phyloP scores from a whole-genome alignment of 331 rosid genomes.

The Quercus phellos region DNA sequence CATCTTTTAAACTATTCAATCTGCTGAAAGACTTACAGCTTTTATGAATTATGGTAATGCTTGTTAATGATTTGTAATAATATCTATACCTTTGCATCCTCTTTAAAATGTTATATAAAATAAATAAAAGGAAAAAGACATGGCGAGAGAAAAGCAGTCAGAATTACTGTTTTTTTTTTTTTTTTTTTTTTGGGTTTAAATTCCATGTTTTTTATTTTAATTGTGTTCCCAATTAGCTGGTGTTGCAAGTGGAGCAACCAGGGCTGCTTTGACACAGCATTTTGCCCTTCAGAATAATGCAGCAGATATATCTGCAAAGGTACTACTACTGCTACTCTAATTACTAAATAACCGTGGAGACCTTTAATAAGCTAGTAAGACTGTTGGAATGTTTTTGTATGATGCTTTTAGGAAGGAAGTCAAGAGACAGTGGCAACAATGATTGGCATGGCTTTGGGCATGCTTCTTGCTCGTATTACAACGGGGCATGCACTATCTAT shows the following conservation, averaged over 20 bases:
- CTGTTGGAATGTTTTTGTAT: constrained; percentile 1
- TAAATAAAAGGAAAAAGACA: neutral
- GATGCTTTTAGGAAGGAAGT: constrained; percentile 70
- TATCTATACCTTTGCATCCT: neutral
- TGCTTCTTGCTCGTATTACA: constrained; percentile 78
- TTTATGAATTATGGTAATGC: neutral
- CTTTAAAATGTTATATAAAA: neutral
- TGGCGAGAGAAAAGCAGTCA: neutral
- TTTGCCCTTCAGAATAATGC: constrained; percentile 93
- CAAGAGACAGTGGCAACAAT: constrained; percentile 88
- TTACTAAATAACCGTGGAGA: neutral
- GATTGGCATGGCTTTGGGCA: constrained; percentile 86
- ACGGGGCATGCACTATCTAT: constrained; percentile 65
- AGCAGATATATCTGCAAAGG: constrained; percentile 95
- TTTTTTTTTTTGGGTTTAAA: neutral
- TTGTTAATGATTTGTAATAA: neutral
- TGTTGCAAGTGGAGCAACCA: constrained; percentile 98
- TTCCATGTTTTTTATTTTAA: neutral
- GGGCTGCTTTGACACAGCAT: constrained; percentile 98
- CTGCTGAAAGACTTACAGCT: neutral
- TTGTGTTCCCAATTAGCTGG: constrained; percentile 58
- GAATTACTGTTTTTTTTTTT: neutral
- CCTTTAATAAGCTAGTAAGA: neutral
- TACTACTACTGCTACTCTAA: constrained; percentile 24
- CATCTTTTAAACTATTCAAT: neutral